A percentile compares a stretch with the other conserved stretches of the same genome.
Evolutionary conservation across 768 basidiomycete species (phyloP).

Genomic region (Paxillus ammoniavirescens): DNA sequence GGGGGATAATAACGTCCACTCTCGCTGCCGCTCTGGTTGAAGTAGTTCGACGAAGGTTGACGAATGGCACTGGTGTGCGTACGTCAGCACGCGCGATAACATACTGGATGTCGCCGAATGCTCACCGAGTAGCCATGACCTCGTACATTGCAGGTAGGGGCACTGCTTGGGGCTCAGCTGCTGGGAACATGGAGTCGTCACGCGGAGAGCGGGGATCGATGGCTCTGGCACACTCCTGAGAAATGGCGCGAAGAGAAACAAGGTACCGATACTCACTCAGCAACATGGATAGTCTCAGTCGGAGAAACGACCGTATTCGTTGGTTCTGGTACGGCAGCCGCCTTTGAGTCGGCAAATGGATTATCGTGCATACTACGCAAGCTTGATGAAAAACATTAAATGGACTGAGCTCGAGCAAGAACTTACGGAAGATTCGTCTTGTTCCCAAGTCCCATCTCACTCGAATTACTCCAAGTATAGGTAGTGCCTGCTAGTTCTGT

Average conservation of each 20-base stretch:
- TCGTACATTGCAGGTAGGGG: constrained; percentile 35
- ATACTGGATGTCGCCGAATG: neutral
- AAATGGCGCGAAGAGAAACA: neutral
- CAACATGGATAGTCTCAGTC: constrained; percentile 28
- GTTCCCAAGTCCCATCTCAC: constrained; percentile 20
- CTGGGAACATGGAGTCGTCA: constrained; percentile 26
- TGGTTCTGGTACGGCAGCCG: constrained; percentile 8
- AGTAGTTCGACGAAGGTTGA: constrained; percentile 13
- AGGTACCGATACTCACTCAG: constrained; percentile 23
- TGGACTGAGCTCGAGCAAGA: neutral
- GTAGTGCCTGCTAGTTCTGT: constrained; percentile 30
- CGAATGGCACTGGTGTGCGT: constrained; percentile 12
- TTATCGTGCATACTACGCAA: constrained; percentile 25
- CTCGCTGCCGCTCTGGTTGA: constrained; percentile 18
- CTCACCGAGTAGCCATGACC: constrained; percentile 27
- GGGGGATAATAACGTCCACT: constrained; percentile 10
- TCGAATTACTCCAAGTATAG: constrained; percentile 31
- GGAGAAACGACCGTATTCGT: constrained; percentile 18
- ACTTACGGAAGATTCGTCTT: constrained; percentile 20
- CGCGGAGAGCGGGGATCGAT: constrained; percentile 33
- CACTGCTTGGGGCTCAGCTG: constrained; percentile 24
- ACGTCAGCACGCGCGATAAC: neutral
- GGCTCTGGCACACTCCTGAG: constrained; percentile 1
- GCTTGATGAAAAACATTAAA: neutral
- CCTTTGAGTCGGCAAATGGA: constrained; percentile 24